phyloP scores from a whole-genome alignment of 169 alveolate species.

The Miamiensis avidus region DNA sequence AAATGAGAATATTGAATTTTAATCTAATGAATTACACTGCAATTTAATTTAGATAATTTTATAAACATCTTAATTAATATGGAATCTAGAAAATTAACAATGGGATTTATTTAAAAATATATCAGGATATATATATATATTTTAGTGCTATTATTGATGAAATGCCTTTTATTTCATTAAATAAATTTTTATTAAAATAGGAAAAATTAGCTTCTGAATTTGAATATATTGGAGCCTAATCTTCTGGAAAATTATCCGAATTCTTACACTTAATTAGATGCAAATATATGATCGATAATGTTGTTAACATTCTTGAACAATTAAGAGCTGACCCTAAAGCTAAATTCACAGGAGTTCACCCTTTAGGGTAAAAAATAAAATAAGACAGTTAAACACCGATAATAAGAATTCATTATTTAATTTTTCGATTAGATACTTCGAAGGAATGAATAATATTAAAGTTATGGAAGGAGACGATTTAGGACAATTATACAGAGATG shows the following conservation, averaged over 20 bases:
- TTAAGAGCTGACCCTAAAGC: not conserved
- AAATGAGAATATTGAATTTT: too few species aligned
- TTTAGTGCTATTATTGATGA: too few species aligned
- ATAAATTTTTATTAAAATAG: constrained; percentile 63
- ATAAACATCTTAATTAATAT: too few species aligned
- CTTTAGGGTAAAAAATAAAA: not conserved
- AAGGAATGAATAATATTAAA: constrained; percentile 95
- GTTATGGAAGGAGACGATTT: constrained; percentile 95
- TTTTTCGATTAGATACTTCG: constrained; percentile 89
- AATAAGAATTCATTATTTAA: too few species aligned
- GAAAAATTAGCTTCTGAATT: constrained; percentile 96
- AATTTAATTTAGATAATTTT: too few species aligned
- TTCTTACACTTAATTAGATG: constrained; percentile 69
- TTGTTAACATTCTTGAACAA: constrained; percentile 96
- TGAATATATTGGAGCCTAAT: constrained; percentile 75
- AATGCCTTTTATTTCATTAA: too few species aligned
- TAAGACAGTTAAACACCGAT: too few species aligned
- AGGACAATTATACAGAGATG: constrained; percentile 95
- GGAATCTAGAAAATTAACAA: too few species aligned
- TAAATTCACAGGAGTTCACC: not conserved
- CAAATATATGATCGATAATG: constrained; percentile 98
- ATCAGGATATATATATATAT: too few species aligned
- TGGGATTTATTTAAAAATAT: too few species aligned
- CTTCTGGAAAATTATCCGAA: constrained; percentile 72
- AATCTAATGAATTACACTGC: too few species aligned